Evolutionary conservation across 805 yeast genomes (phyloP), one percentile per base, ranked within the genome.

Genomic region (Yamadazyma sp.): DNA sequence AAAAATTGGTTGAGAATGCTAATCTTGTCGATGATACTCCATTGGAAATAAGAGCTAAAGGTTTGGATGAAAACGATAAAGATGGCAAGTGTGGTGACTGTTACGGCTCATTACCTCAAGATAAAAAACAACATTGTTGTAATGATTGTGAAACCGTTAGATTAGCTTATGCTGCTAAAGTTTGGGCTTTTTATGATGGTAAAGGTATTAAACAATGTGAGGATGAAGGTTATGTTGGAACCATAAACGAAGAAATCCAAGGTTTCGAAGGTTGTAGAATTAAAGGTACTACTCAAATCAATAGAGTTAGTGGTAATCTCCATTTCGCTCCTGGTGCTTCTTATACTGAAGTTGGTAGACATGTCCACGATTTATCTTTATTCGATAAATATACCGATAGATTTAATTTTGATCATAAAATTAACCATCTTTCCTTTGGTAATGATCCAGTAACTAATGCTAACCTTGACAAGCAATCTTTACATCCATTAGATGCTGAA

Each of bases 261-360:
- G 41, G 47, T 33, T 55, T 56, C 35, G 96, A 91, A 62, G 98
- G 98, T 18, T 93, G 98, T 61, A 74, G 95, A 45, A 70, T 93
- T 26, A 72, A 74, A 43, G 98, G 98, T 20, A 69, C 74, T 15
- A 82, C 94, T 5, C 67, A 76, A 47, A 77, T 93, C 52, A 86
- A 86, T 60, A 78, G 95, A 62, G 83, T 93, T 28, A 80, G 83
- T 15, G 98, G 98, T 31, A 84, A 86, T 52, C 63, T 93, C 44
- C 98, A 93, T 65, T 88, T 93, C 70, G 96, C 97, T 1, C 98
- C 98, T 4, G 98, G 98, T 26, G 78, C 83, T 17, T 79, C 94
- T 2, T 71, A 69, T 50, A 75, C 80, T 25, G 58, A 62, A 38
- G 59, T 63, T 7, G 78, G 76, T 12, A 71, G 73, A 33, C 98